A percentile compares a stretch with the other conserved stretches of the same genome.
phyloP scores from a whole-genome alignment of 1,284 basidiomycete genomes.

The Ceratobasidium theobromae region DNA sequence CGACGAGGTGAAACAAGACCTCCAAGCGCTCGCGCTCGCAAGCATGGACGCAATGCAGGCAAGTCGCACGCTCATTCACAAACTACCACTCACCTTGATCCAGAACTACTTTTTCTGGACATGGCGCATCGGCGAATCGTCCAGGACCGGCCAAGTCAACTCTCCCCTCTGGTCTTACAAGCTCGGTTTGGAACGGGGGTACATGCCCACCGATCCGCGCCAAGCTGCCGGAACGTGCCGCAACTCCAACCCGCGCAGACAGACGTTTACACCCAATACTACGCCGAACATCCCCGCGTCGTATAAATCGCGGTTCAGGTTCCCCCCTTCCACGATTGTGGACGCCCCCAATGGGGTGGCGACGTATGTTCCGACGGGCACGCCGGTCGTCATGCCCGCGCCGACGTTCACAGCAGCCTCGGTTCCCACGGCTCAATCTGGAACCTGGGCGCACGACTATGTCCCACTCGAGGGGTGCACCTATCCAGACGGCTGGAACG shows the following conservation, averaged over 20 bases:
- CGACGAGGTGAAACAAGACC: constrained; percentile 56
- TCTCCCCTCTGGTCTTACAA: constrained; percentile 88
- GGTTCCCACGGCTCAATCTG: constrained; percentile 45
- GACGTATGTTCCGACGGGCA: constrained; percentile 51
- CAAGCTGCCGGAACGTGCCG: constrained; percentile 67
- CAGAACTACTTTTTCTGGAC: constrained; percentile 98
- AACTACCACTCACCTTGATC: no score
- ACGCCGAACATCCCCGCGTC: constrained; percentile 49
- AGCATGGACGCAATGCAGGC: constrained; percentile 52
- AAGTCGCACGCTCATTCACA: no score
- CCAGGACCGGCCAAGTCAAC: constrained; percentile 60
- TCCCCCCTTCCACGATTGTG: constrained; percentile 56
- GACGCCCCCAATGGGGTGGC: constrained; percentile 72
- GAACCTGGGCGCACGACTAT: constrained; percentile 67
- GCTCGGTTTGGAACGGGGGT: constrained; percentile 81
- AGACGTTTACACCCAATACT: constrained; percentile 53
- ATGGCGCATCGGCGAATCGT: constrained; percentile 79
- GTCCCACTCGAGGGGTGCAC: constrained; percentile 61
- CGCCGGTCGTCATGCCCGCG: constrained; percentile 36
- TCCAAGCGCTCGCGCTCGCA: constrained; percentile 67
- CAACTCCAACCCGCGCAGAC: constrained; percentile 46
- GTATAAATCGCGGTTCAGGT: constrained; percentile 52
- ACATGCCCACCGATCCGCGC: constrained; percentile 86
- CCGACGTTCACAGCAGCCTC: constrained; percentile 38
- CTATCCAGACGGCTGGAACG: constrained; percentile 84